Evolutionary conservation across 2,329 filamentous ascomycete species (phyloP), one percentile per base, ranked within the genome.

Genomic region (Penicillium corylophilum): DNA sequence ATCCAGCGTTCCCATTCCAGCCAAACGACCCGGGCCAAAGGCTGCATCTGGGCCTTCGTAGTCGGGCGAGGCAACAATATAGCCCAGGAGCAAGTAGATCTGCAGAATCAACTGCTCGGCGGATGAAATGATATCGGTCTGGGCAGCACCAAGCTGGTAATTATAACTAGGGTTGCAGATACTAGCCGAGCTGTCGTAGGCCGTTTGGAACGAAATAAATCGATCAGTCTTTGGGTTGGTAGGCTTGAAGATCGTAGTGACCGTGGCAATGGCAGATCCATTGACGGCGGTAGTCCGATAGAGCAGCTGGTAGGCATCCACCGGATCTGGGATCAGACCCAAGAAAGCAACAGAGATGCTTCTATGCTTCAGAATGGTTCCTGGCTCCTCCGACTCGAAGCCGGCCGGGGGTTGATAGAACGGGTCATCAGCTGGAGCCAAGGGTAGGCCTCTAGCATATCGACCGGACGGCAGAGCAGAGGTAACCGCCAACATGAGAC

Each of bases 41-140:
- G 72, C 70, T 2, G 75, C 77, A n/a, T 65, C 63, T 0, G 76
- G 77, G 0, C 76, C 76, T 55, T 79, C 74, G 43, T 74, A 77
- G 56, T 81, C 79, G 0, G 79, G 75, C 12, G 77, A 69, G 26
- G 70, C 74, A 24, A 81, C 74, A 36, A 74, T 68, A 70, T 77
- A 80, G 4, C 78, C 77, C n/a, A 54, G 64, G 7, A 66, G 60
- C 4, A 81, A 69, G 16, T 73, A 71, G 9, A 56, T 49, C 18
- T 69, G 50, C 33, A 78, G 63, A 31, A 70, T 58, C 26, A 64
- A 46, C 23, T 70, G 53, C 52, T 67, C 62, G 8, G 60, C 58
- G 63, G 74, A 29, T 69, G 77, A 49, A 63, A 66, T 61, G 20
- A 66, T 38, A 46, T 60, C 61, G 1, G 61, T 61, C 26, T 65